Evolutionary conservation across 306 rosid genomes (phyloP), one percentile per base, ranked within the genome.

Genomic region (Lupinus albus): DNA sequence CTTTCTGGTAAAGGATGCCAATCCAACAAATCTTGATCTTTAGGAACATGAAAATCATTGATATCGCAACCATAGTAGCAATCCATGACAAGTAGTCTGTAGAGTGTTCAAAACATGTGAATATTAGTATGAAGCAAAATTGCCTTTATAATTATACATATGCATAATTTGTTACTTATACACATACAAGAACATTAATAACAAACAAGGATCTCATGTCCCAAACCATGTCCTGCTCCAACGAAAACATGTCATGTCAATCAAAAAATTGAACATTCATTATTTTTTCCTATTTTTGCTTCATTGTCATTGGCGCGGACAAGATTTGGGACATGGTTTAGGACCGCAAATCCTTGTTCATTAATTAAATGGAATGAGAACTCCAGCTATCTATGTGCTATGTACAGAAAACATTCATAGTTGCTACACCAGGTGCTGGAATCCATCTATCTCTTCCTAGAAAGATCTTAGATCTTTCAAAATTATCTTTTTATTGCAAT

Each of bases 1-100:
- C 75, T 80, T 6, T 84, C 92, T 0, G 89, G 81, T 53, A 92
- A 87, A 51, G 86, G 88, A 69, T 76, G 72, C 61, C 80, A 78
- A 41, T 87, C 91, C 64, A 83, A 38, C 9, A 78, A 50, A 17
- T 78, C 85, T 69, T 72, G 79, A 44, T 76, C 81, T 25, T 61
- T 64, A 1, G 89, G 89, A 35, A 82, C 87, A 68, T 77, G 67
- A 67, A 79, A 72, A 49, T 87, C 95, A 64, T 69, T 77, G 2
- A 39, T n/a, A 2, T 70, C 88, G 67, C 68, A 67, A 52, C 81
- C 88, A 44, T 72, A 64, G 73, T 82, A 84, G 80, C 84, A 84
- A 33, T 87, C 96, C 96, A 90, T 89, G 76, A 71, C 45, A 46
- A 45, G 69, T 54, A 57, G 12, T 69, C 94, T 87, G 85, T 6